Base-by-base conservation (phyloP, 371 early-diverging fungal genomes). In the Apophysomyces sp. region DNA sequence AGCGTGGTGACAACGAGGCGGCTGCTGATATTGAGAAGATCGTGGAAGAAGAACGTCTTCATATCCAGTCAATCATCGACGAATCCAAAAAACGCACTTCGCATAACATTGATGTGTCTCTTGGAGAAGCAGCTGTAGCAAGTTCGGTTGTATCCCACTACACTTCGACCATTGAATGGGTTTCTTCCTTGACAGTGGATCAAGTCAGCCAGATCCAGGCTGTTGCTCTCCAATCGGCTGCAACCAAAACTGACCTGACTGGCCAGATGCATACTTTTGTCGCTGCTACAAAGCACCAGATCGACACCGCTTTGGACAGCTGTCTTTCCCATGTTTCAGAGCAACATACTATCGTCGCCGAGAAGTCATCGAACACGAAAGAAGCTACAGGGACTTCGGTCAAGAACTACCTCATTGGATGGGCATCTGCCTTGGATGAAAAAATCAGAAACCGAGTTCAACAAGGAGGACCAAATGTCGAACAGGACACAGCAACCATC, bases 201-300 rank as follows among this genome's bases (percentile, higher is more conserved):
- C 31, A 53, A 27, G 18, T 32, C 29, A 27, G 28, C 11, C 11
- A 53, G 13, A 53, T 53, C 13, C 31, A 53, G 18, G 27, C 54
- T 11, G 26, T 53, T 15, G 54, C 54, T 3, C n/a, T 53, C 15
- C 54, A 53, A 29, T 53, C 54, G 13, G 54, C 32, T 28, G 54
- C 29, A 2, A 32, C n/a, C n/a, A 53, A 53, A 29, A 28, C 54
- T 2, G 54, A 53, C 26, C 13, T 53, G 31, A 32, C 21, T 27
- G 15, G n/a, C 13, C 54, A 53, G 54, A 53, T 53, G 54, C 54
- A 53, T n/a, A 32, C 29, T 28, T 28, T 27, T 5, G 54, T 53
- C 7, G 54, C 32, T n/a, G 29, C 54, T n/a, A 53, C 54, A 3
- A 32, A 53, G 18, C 54, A 53, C 4, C 54, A 53, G 27, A 32